A percentile compares a stretch with the other conserved stretches of the same genome.
Conservation (phyloP, 441 rosid genomes). For the Metrosideros polymorpha region DNA sequence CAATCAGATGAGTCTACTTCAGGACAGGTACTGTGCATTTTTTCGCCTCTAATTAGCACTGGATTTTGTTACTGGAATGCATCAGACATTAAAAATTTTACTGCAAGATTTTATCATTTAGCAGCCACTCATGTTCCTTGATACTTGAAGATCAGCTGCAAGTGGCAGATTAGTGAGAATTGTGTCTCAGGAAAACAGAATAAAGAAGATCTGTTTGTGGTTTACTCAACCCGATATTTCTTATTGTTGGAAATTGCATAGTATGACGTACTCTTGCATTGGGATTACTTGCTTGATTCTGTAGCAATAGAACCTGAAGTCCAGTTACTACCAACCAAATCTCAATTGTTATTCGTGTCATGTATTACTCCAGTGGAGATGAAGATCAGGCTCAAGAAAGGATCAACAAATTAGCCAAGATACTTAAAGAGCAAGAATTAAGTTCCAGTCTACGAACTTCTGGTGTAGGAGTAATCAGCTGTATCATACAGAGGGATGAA, state of each 20-base stretch:
- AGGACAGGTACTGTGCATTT: slow-evolving; percentile 66
- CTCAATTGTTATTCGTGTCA: background rate
- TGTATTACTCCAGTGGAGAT: slow-evolving; percentile 65
- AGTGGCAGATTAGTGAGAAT: background rate
- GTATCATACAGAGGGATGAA: slow-evolving; percentile 98
- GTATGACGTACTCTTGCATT: background rate
- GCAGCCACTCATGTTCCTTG: background rate
- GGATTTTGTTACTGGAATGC: background rate
- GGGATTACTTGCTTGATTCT: background rate
- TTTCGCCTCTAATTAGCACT: background rate
- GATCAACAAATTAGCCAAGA: slow-evolving; percentile 83
- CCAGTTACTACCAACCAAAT: background rate
- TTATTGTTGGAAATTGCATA: background rate
- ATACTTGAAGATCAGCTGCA: background rate
- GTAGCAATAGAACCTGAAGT: background rate
- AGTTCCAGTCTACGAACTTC: slow-evolving; percentile 63
- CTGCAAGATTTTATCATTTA: background rate
- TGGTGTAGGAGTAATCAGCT: slow-evolving; percentile 92
- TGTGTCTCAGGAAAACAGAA: background rate
- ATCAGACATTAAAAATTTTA: background rate
- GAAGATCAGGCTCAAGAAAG: slow-evolving; percentile 99
- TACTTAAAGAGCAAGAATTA: slow-evolving; percentile 82
- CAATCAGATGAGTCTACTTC: slow-evolving; percentile 97
- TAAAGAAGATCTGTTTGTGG: background rate
- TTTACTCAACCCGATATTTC: background rate